Evolutionary conservation across 805 yeast species (phyloP), one percentile per base, ranked within the genome.

Genomic region (Ogataea philodendri): DNA sequence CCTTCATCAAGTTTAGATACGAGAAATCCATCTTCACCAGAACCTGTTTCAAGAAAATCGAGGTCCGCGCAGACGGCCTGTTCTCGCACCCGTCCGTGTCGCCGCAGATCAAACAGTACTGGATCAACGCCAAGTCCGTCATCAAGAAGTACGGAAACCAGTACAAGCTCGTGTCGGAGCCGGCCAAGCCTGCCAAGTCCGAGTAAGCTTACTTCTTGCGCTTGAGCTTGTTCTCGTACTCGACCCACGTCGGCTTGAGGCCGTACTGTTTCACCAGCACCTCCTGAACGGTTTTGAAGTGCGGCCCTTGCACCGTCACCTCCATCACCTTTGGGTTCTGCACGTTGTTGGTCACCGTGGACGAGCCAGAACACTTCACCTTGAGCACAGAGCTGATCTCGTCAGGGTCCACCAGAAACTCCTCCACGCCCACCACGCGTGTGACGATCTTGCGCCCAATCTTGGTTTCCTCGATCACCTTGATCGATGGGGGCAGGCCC

Each of bases 281-380:
- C 2, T 78, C 81, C n/a, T 69, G 63, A 8, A 83, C 75, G 0
- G 70, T 57, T 30, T 75, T 71, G 15, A 78, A 78, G 55, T 90
- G 97, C 2, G 90, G 84, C 0, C 98, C 98, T 63, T 93, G 97
- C 2, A 93, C 95, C 30, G 78, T 71, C 4, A 93, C 87, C 50
- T 85, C 94, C 25, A 68, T 58, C 0, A 72, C 51, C 23, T 69
- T 72, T 4, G 81, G 80, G 33, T 74, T 71, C 24, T 72, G 74
- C 10, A 66, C 65, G 26, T 76, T 73, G 18, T 74, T 77, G 0
- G 81, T 81, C 8, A 84, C 70, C 0, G 96, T 79, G 0, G 93
- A 72, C 0, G 97, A 85, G 0, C 96, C 96, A 9, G 96, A 89
- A 57, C 97, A 93, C 45, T 78, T 79, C 14, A 78, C 76, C 41